phyloP scores from a whole-genome alignment of 75 land plant species.

The Cunninghamia lanceolata region DNA sequence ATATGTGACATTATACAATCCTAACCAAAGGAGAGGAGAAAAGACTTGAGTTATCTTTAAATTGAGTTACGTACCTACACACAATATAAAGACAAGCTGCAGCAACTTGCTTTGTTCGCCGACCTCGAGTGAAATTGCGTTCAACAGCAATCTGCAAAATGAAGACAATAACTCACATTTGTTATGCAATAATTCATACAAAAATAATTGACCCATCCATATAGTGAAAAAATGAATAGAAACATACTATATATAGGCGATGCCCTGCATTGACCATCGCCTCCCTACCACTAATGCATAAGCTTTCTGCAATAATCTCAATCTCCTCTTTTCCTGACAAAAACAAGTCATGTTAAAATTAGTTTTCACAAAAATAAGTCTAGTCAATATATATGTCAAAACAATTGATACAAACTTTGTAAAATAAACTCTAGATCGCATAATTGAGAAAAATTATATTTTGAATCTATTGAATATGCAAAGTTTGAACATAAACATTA shows the following conservation, averaged over 20 bases:
- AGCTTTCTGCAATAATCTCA: conserved; percentile 29
- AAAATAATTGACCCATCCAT: background rate
- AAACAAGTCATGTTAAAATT: background rate
- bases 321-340: conserved; percentile 64
- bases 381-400: background rate
- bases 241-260: conserved; percentile 47
- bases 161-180: background rate
- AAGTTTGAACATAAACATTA: background rate
- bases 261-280: conserved; percentile 47
- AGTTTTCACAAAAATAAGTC: background rate
- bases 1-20: background rate
- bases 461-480: background rate
- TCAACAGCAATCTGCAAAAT: conserved; percentile 76
- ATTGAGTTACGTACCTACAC: conserved; percentile 56
- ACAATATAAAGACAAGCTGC: conserved; percentile 91
- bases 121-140: conserved; percentile 78
- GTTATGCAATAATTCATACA: background rate
- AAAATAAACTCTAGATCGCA: background rate
- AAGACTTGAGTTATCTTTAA: background rate
- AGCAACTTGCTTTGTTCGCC: conserved; percentile 66
- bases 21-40: background rate
- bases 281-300: conserved; percentile 54
- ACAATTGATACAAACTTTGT: background rate
- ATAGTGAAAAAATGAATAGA: background rate
- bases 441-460: background rate